Percentiles rank a stretch among this genome's conserved stretches.
Evolutionary conservation across 2,329 filamentous ascomycete species (phyloP).

Genomic region (Kalmusia sp.): DNA sequence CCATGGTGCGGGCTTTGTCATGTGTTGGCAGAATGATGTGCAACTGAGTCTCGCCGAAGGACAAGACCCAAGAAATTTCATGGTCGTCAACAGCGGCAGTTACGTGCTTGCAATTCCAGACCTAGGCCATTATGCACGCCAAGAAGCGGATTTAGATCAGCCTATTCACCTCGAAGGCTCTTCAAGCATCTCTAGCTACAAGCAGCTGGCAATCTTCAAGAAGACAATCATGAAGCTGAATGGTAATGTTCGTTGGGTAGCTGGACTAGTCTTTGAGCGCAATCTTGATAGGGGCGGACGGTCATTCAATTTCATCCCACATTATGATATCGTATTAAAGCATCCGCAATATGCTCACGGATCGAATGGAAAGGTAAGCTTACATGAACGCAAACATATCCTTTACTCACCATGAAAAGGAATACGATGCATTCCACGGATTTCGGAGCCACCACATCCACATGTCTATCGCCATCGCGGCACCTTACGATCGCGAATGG

Average conservation of each 20-base stretch:
- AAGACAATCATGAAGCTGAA: constrained; percentile 99
- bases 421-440: constrained; percentile 93
- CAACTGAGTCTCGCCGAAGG: constrained; percentile 83
- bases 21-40: constrained; percentile 98
- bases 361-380: constrained; percentile 53
- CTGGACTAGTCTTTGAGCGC: constrained; percentile 90
- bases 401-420: constrained; percentile 41
- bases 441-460: constrained; percentile 98
- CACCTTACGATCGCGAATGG: constrained; percentile 89
- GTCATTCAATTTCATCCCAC: constrained; percentile 87
- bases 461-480: constrained; percentile 88
- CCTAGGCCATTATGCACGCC: constrained; percentile 84
- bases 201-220: constrained; percentile 85
- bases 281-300: constrained; percentile 75
- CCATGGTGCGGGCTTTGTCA: constrained; percentile 91
- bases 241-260: constrained; percentile 91
- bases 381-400: background rate
- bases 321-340: constrained; percentile 89
- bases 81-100: constrained; percentile 94
- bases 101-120: constrained; percentile 95
- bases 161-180: constrained; percentile 64
- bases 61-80: constrained; percentile 89
- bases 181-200: constrained; percentile 68
- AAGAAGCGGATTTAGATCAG: constrained; percentile 58
- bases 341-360: constrained; percentile 76